Evolutionary conservation across 164 flowering plant species (phyloP), one percentile per base, ranked within the genome.

Genomic region (Nymphaea thermarum): DNA sequence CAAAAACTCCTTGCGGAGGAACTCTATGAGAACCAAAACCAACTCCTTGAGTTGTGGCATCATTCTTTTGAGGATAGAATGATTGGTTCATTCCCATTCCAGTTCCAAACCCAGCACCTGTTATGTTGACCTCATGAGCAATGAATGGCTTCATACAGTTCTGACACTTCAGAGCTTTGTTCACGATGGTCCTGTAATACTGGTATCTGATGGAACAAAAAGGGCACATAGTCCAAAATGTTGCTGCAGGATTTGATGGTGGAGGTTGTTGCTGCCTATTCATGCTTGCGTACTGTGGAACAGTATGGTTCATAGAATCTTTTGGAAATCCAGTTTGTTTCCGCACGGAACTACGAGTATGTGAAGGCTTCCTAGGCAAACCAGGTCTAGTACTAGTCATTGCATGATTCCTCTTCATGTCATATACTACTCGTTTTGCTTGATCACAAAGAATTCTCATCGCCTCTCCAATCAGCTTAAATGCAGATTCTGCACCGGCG

Each of bases 401-500:
- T n/a, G 25, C 25, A 11, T 17, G 36, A 6, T 61, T 81, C 53
- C 74, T 74, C 71, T 75, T 89, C 72, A 75, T 73, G 74, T 93
- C 91, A 80, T 76, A 80, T 6, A 67, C 3, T 42, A 69, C 44
- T 61, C 91, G 79, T 72, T 80, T 83, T 10, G 66, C 74, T 5
- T 61, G 65, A 65, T 93, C 88, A 41, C 78, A 65, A 68, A 93
- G 88, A 42, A 83, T 73, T 69, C 83, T 78, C 11, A 84, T 82
- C 5, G 98, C 98, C 73, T 91, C 96, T 42, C 88, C 85, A 68
- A 91, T 81, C 69, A 91, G 67, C 79, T 87, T 83, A 69, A 91
- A 93, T 25, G 97, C 98, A 70, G 87, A 86, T 74, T 86, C 89
- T 11, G 98, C 97, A 63, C 98, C 98, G 16, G 84, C 55, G 74